These are phyloP conservation scores for Cyphellophora europaea DNA, from an alignment of 2,329 filamentous ascomycete species.

Conservation along the genomic window DNA sequence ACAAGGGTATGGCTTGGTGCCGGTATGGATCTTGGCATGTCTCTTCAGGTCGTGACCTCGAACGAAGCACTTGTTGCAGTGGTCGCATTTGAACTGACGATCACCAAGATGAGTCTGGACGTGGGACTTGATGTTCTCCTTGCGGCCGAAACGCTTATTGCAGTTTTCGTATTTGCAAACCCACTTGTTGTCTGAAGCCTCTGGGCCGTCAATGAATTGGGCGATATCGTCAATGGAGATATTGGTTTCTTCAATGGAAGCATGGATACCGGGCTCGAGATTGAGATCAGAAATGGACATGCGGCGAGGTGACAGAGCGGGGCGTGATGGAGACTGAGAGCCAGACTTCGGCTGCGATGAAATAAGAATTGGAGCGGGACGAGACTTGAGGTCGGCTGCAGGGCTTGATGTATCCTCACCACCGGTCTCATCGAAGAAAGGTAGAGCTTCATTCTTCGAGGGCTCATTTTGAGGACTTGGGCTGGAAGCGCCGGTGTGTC, in stretches of 20 bases:
- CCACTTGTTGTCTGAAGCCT: slow-evolving; percentile 68
- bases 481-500: background rate
- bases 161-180: slow-evolving; percentile 69
- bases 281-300: slow-evolving; percentile 39
- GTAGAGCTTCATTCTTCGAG: slow-evolving; percentile 7
- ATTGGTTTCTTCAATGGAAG: slow-evolving; percentile 66
- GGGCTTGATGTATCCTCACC: slow-evolving; percentile 1
- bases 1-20: slow-evolving; percentile 90
- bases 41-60: slow-evolving; percentile 95
- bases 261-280: slow-evolving; percentile 47
- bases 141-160: slow-evolving; percentile 84
- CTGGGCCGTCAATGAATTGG: slow-evolving; percentile 63
- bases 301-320: slow-evolving; percentile 31
- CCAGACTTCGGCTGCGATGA: slow-evolving; percentile 11
- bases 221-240: slow-evolving; percentile 79
- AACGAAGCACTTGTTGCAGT: slow-evolving; percentile 92
- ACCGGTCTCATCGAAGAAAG: slow-evolving; percentile 6
- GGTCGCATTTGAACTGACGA: slow-evolving; percentile 86
- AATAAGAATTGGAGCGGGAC: slow-evolving; percentile 13
- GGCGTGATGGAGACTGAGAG: slow-evolving; percentile 23
- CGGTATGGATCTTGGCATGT: slow-evolving; percentile 94
- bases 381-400: slow-evolving; percentile 2
- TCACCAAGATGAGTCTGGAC: slow-evolving; percentile 97
- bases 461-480: slow-evolving; percentile 8
- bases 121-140: slow-evolving; percentile 98